Evolutionary conservation across 139 green algal genomes (phyloP), one percentile per base, ranked within the genome.

Genomic region (Tetratostichococcus sp.): DNA sequence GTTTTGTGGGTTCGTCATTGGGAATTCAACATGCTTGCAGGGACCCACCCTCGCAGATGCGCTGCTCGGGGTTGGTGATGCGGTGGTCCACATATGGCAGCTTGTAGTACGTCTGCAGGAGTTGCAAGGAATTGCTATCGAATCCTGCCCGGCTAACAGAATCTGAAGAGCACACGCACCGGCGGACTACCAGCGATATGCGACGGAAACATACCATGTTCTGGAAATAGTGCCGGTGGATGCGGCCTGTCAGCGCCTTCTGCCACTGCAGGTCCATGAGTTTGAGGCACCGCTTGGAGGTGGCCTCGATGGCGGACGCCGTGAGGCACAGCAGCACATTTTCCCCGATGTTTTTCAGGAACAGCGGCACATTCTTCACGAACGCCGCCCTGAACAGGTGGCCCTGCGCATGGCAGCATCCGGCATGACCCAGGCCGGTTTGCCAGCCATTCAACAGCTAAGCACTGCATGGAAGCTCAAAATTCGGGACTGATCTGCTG

Each of bases 351-450:
- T 91, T 83, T 28, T 85, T 79, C 23, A 79, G 33, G 70, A 94
- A 94, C 3, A 88, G 77, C 1, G 88, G 86, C 43, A 92, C 84
- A 30, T 80, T 72, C 25, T 70, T 69, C 72, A 94, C 73, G 76
- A 94, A 94, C 34, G 89, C 87, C 23, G 89, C 77, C 2, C 82
- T 76, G 76, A 94, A 94, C 28, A 94, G 77, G 74, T 85, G 85
- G 17, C 89, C 89, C 83, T 94, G 87, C 65, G 72, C 11, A n/a
- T n/a, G n/a, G n/a, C n/a, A n/a, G n/a, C n/a, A n/a, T n/a, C n/a
- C n/a, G n/a, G n/a, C n/a, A n/a, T n/a, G n/a, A n/a, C n/a, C n/a
- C n/a, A n/a, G n/a, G n/a, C n/a, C n/a, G n/a, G n/a, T n/a, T n/a
- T n/a, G n/a, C n/a, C n/a, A n/a, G n/a, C n/a, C n/a, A n/a, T n/a